phyloP scores from a whole-genome alignment of 2,329 filamentous ascomycete genomes.

The Camptophora hylomeconis region DNA sequence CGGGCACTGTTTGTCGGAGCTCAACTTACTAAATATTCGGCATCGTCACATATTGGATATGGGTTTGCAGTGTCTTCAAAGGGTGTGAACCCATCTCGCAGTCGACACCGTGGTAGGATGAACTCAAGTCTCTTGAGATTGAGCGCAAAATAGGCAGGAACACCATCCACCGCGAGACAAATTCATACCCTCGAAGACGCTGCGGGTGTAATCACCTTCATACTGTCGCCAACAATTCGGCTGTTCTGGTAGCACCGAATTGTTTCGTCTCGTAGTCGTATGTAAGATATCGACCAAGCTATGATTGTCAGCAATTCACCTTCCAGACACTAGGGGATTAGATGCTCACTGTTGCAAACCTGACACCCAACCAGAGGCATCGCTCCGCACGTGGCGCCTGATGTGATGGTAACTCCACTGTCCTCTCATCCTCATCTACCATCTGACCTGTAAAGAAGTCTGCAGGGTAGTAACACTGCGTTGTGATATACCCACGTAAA shows the following conservation, averaged over 20 bases:
- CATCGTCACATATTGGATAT: too few species aligned
- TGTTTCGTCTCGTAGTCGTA: slow-evolving; percentile 21
- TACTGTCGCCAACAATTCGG: too few species aligned
- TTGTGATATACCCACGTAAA: slow-evolving; percentile 43
- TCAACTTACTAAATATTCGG: too few species aligned
- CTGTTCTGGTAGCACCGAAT: slow-evolving; percentile 25
- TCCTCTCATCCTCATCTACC: slow-evolving; percentile 42
- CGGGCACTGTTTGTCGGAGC: too few species aligned
- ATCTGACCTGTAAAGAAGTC: slow-evolving; percentile 37
- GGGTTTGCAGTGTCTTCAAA: too few species aligned
- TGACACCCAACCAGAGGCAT: slow-evolving; percentile 37
- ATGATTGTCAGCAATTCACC: slow-evolving; percentile 14
- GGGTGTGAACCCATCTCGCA: too few species aligned
- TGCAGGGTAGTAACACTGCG: slow-evolving; percentile 36
- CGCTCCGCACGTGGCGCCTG: slow-evolving; percentile 36
- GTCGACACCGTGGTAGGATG: too few species aligned
- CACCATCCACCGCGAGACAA: too few species aligned
- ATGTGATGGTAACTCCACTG: slow-evolving; percentile 37
- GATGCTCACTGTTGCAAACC: slow-evolving; percentile 24
- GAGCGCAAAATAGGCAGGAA: too few species aligned
- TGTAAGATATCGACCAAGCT: slow-evolving; percentile 25
- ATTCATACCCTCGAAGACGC: too few species aligned
- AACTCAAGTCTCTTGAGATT: too few species aligned
- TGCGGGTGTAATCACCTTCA: too few species aligned
- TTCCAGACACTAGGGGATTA: neutral